phyloP scores from a whole-genome alignment of 305 asterid species.

The Fraxinus baroniana region DNA sequence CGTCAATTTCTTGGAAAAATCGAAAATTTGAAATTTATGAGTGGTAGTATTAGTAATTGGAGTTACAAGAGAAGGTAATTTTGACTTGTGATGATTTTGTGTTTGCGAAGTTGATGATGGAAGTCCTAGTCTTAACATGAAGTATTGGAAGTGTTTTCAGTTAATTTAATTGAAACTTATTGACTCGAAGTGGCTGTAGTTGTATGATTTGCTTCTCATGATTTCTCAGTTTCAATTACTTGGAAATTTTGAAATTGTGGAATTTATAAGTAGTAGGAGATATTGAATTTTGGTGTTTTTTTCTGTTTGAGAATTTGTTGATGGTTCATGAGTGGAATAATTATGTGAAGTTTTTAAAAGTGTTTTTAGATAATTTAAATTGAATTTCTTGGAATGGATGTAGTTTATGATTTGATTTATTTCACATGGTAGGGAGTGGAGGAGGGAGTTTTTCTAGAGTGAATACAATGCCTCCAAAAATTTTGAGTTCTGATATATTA shows the following conservation, averaged over 20 bases:
- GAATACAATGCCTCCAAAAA: conserved; percentile 46
- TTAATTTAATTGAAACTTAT: neutral
- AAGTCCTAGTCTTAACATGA: too few species aligned
- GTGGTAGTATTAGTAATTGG: neutral
- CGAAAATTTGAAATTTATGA: neutral
- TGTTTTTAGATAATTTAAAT: neutral
- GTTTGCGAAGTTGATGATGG: neutral
- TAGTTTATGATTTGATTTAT: neutral
- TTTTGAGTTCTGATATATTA: conserved; percentile 37
- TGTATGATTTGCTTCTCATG: neutral
- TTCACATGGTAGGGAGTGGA: conserved; percentile 41
- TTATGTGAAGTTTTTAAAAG: neutral
- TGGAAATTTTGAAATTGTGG: neutral
- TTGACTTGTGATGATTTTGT: neutral
- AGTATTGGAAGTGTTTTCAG: neutral
- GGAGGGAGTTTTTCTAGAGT: conserved; percentile 41
- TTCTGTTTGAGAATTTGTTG: neutral
- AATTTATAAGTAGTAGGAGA: neutral
- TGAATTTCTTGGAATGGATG: neutral
- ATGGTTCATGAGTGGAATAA: neutral
- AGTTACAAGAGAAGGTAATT: neutral
- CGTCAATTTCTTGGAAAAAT: neutral
- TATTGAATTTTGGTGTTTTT: neutral
- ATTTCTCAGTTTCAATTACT: neutral
- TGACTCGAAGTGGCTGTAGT: neutral